These are phyloP conservation scores for Annulohypoxylon bovei DNA, from an alignment of 495 filamentous ascomycete species.

Conservation along the genomic window DNA sequence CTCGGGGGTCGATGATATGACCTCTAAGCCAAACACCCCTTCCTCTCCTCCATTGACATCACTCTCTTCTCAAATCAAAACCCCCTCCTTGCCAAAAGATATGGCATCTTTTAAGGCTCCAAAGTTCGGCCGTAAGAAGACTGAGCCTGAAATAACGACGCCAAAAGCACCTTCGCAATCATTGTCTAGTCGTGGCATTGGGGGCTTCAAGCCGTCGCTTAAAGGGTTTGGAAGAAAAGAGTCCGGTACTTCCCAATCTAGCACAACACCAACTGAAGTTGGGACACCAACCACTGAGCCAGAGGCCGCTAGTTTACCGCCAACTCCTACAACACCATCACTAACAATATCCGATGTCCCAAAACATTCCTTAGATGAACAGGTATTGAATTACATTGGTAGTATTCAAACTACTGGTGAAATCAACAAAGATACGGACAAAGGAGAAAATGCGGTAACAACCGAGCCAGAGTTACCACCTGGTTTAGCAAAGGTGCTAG, in stretches of 20 bases:
- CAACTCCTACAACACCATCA: constrained; percentile 17
- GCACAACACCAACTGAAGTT: constrained; percentile 19
- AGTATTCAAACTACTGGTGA: constrained; percentile 2
- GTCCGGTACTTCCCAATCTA: constrained; percentile 1
- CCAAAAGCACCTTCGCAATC: not conserved
- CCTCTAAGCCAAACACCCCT: not conserved
- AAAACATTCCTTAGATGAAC: constrained; percentile 10
- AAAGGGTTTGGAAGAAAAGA: constrained; percentile 25
- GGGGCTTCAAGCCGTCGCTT: constrained; percentile 31
- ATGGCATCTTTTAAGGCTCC: constrained; percentile 24
- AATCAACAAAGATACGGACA: not conserved
- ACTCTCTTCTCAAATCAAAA: constrained; percentile 18
- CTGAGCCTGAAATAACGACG: constrained; percentile 3
- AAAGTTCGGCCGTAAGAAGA: constrained; percentile 26
- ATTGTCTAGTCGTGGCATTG: constrained; percentile 10
- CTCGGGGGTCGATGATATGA: not conserved
- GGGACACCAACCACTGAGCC: not conserved
- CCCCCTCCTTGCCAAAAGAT: constrained; percentile 26
- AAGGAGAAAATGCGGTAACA: not conserved
- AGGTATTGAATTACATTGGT: constrained; percentile 33
- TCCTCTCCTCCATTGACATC: constrained; percentile 12
- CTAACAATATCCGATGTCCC: not conserved
- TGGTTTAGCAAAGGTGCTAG: constrained; percentile 29
- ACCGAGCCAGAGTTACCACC: constrained; percentile 10
- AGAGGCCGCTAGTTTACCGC: constrained; percentile 1